phyloP scores from a whole-genome alignment of 2,329 filamentous ascomycete genomes.

The Mycosphaerella sp. region DNA sequence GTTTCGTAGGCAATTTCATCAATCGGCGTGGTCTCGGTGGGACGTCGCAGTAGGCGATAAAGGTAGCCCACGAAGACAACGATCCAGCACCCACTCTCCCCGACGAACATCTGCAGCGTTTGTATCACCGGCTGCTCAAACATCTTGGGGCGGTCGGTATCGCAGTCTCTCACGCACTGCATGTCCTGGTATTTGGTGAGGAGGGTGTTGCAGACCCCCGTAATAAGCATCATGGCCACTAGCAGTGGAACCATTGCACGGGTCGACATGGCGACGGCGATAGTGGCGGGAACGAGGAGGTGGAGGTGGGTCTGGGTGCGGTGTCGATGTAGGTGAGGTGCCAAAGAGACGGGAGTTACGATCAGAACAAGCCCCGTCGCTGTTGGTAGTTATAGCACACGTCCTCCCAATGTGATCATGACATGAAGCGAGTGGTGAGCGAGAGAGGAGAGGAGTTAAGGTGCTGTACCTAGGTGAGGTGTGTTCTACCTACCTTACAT shows the following conservation, averaged over 20 bases:
- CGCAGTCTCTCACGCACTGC: constrained; percentile 91
- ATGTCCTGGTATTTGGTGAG: constrained; percentile 99
- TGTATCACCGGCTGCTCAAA: constrained; percentile 97
- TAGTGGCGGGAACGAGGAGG: neutral
- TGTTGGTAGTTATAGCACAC: too few species aligned
- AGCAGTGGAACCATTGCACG: constrained; percentile 68
- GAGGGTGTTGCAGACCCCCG: constrained; percentile 93
- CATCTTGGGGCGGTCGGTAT: constrained; percentile 59
- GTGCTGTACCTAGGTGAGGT: neutral
- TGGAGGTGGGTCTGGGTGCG: too few species aligned
- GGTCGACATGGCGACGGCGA: constrained; percentile 51
- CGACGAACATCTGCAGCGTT: constrained; percentile 95
- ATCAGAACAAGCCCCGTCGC: too few species aligned
- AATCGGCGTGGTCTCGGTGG: constrained; percentile 23
- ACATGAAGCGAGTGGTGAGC: neutral
- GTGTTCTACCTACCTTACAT: too few species aligned
- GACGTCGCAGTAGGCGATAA: constrained; percentile 43
- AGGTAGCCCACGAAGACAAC: constrained; percentile 68
- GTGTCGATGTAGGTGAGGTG: too few species aligned
- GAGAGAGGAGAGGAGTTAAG: neutral
- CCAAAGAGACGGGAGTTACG: too few species aligned
- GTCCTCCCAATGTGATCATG: too few species aligned
- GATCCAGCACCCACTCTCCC: constrained; percentile 93
- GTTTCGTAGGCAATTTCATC: constrained; percentile 29
- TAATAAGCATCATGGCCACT: constrained; percentile 93